Evolutionary conservation across 2,329 filamentous ascomycete genomes (phyloP).

Genomic region (Fusarium aywerte): DNA sequence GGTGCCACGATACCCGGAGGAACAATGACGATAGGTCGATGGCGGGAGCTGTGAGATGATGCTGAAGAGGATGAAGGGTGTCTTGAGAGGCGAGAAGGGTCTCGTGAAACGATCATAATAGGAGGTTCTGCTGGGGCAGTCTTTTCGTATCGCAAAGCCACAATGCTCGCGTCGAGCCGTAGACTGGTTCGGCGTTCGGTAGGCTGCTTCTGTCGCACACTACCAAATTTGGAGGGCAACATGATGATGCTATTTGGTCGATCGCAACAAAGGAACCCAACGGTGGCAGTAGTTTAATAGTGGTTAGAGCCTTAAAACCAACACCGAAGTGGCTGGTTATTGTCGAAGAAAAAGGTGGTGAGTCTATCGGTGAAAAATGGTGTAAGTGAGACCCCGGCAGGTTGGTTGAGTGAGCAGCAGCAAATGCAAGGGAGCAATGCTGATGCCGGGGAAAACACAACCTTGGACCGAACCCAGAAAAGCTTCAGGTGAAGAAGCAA

Average conservation of each 20-base stretch:
- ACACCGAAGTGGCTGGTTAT: conserved; percentile 19
- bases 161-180: conserved; percentile 61
- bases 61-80: conserved; percentile 42
- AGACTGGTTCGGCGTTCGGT: conserved; percentile 51
- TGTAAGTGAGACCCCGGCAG: conserved; percentile 33
- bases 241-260: conserved; percentile 40
- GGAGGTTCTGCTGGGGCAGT: conserved; percentile 67
- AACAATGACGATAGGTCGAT: conserved; percentile 48
- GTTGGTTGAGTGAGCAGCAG: conserved; percentile 17
- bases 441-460: conserved; percentile 25
- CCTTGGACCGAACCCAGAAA: conserved; percentile 14
- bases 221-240: conserved; percentile 56
- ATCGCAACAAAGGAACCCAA: conserved; percentile 21
- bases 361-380: conserved; percentile 17
- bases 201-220: conserved; percentile 56
- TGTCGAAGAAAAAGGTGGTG: conserved; percentile 21
- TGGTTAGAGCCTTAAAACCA: conserved; percentile 10
- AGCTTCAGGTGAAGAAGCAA: conserved; percentile 22
- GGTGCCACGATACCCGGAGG: conserved; percentile 52
- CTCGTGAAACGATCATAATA: conserved; percentile 62
- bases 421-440: conserved; percentile 37
- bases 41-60: conserved; percentile 40
- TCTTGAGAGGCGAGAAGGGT: conserved; percentile 50
- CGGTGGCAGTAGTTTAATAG: conserved; percentile 14
- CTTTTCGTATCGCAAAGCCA: conserved; percentile 70